phyloP scores from a whole-genome alignment of 2,329 filamentous ascomycete genomes.

The Atkinsonella texensis region DNA sequence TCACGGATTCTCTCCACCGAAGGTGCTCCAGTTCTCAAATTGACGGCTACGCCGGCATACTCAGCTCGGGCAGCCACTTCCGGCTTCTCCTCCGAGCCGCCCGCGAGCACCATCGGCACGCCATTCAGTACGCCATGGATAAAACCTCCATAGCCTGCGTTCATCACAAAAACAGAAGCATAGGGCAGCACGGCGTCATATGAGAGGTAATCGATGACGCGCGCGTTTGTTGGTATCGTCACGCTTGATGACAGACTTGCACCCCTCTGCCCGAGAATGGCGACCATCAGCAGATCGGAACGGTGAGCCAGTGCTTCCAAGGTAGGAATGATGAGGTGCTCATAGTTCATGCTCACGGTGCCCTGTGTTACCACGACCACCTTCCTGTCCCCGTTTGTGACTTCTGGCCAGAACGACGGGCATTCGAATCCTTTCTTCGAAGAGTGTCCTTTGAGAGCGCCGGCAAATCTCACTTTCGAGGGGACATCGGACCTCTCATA shows the following conservation, averaged over 20 bases:
- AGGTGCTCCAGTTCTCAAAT: conserved; percentile 26
- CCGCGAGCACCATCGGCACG: conserved; percentile 34
- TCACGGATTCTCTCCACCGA: conserved; percentile 15
- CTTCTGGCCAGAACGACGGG: conserved; percentile 1
- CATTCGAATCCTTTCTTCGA: neutral
- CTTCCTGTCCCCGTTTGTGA: conserved; percentile 18
- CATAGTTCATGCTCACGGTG: conserved; percentile 27
- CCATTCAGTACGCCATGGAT: conserved; percentile 31
- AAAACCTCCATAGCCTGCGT: conserved; percentile 36
- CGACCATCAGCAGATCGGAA: conserved; percentile 25
- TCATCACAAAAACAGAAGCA: conserved; percentile 33
- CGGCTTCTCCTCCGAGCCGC: conserved; percentile 28
- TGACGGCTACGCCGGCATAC: conserved; percentile 31
- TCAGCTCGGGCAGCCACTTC: conserved; percentile 29
- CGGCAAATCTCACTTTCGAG: conserved; percentile 29
- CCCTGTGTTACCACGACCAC: conserved; percentile 36
- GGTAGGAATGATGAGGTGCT: conserved; percentile 32
- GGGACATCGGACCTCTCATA: conserved; percentile 25
- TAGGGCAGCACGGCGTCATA: conserved; percentile 34
- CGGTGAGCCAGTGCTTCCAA: conserved; percentile 28
- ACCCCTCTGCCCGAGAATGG: conserved; percentile 16
- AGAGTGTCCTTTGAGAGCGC: conserved; percentile 18
- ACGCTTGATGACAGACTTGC: conserved; percentile 14
- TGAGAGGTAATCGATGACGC: conserved; percentile 33
- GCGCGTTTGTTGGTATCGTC: conserved; percentile 27